Conservation (phyloP, 2,329 filamentous ascomycete species). For the Fusarium pseudoanthophilum region DNA sequence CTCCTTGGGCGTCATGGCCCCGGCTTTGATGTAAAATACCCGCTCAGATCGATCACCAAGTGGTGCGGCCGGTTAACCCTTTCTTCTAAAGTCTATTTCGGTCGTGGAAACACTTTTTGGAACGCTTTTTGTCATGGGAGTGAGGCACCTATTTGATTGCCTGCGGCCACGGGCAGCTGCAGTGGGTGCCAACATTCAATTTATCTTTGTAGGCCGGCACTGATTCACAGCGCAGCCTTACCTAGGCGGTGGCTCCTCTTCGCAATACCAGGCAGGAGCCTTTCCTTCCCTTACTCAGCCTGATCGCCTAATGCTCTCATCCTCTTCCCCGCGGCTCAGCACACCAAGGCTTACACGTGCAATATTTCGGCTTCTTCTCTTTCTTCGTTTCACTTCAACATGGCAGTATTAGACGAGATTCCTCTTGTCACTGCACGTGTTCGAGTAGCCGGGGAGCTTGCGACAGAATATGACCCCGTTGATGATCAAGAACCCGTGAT, state of each 20-base stretch:
- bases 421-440: conserved; percentile 33
- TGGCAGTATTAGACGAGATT: conserved; percentile 37
- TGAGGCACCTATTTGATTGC: background rate
- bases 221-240: background rate
- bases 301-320: background rate
- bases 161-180: background rate
- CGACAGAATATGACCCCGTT: conserved; percentile 34
- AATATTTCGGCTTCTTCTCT: background rate
- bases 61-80: background rate
- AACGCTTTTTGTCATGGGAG: background rate
- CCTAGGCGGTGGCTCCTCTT: background rate
- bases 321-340: too few relatives aligned
- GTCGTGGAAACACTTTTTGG: background rate
- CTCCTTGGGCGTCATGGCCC: background rate
- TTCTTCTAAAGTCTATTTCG: background rate
- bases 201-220: background rate
- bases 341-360: background rate
- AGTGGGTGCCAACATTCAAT: background rate
- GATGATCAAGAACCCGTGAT: background rate
- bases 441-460: conserved; percentile 28
- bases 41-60: background rate
- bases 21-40: too few relatives aligned
- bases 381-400: background rate
- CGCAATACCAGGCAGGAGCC: background rate
- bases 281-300: background rate